Evolutionary conservation across 2,329 filamentous ascomycete genomes (phyloP).

Genomic region (Beauveria asiatica): DNA sequence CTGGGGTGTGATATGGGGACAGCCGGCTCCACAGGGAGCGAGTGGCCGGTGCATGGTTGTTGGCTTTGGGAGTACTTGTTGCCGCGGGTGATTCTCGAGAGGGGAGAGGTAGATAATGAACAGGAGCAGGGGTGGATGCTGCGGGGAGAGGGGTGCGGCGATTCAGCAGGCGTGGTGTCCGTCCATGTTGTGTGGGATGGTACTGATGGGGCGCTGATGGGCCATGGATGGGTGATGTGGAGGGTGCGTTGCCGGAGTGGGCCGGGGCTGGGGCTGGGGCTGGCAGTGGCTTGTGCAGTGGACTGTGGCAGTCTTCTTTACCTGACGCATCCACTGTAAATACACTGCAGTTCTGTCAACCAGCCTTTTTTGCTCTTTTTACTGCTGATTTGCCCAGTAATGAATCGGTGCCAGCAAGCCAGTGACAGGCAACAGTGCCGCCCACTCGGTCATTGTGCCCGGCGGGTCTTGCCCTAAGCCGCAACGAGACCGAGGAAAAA

Average conservation of each 20-base stretch:
- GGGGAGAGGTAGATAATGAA: background rate
- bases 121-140: background rate
- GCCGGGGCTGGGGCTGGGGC: slow-evolving; percentile 7
- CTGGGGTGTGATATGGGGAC: slow-evolving; percentile 1
- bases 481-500: background rate
- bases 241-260: slow-evolving; percentile 9
- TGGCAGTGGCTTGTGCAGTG: background rate
- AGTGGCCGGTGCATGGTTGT: slow-evolving; percentile 2
- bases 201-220: slow-evolving; percentile 6
- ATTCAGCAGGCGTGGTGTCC: background rate
- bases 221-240: slow-evolving; percentile 4
- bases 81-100: background rate
- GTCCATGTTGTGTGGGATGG: slow-evolving; percentile 2
- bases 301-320: background rate
- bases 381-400: too few species aligned
- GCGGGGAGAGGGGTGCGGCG: background rate
- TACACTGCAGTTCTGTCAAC: background rate
- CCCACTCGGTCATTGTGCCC: background rate
- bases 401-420: background rate
- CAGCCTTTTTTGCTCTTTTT: background rate
- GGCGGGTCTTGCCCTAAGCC: background rate
- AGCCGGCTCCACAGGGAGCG: slow-evolving; percentile 2
- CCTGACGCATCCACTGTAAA: background rate
- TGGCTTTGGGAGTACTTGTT: background rate
- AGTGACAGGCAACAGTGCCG: background rate